phyloP scores from a whole-genome alignment of 1,284 basidiomycete species.

The Ustilago esculenta region DNA sequence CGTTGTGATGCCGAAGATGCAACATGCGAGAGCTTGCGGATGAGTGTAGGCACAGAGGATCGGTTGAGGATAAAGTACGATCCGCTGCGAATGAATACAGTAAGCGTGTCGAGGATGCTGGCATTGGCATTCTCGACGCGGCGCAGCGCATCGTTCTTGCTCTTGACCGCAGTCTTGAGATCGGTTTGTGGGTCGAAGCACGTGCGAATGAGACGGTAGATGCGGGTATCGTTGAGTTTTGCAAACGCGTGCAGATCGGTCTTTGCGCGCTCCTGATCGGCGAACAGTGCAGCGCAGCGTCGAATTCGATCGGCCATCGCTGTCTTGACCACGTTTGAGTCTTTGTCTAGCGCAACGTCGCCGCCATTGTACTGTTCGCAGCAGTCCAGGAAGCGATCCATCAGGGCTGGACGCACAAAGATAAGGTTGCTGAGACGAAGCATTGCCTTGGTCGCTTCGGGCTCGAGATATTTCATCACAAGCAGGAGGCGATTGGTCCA shows the following conservation, averaged over 20 bases:
- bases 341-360: slow-evolving; percentile 80
- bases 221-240: slow-evolving; percentile 81
- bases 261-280: slow-evolving; percentile 77
- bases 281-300: slow-evolving; percentile 18
- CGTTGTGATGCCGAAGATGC: not conserved
- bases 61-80: slow-evolving; percentile 82
- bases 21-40: slow-evolving; percentile 27
- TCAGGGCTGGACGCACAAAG: slow-evolving; percentile 29
- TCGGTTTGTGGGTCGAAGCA: slow-evolving; percentile 85
- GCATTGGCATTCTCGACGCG: slow-evolving; percentile 44
- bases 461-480: slow-evolving; percentile 78
- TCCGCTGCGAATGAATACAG: slow-evolving; percentile 77
- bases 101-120: slow-evolving; percentile 72
- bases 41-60: slow-evolving; percentile 83
- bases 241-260: slow-evolving; percentile 87
- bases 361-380: slow-evolving; percentile 70
- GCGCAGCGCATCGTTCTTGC: slow-evolving; percentile 52
- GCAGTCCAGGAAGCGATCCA: slow-evolving; percentile 48
- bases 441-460: slow-evolving; percentile 71
- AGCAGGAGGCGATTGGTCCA: slow-evolving; percentile 87
- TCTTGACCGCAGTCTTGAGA: slow-evolving; percentile 81
- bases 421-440: slow-evolving; percentile 72
- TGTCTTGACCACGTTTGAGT: slow-evolving; percentile 68
- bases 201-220: slow-evolving; percentile 84
- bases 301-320: slow-evolving; percentile 45